Base-by-base conservation (phyloP, 495 filamentous ascomycete species). In the Hypomontagnella monticulosa region DNA sequence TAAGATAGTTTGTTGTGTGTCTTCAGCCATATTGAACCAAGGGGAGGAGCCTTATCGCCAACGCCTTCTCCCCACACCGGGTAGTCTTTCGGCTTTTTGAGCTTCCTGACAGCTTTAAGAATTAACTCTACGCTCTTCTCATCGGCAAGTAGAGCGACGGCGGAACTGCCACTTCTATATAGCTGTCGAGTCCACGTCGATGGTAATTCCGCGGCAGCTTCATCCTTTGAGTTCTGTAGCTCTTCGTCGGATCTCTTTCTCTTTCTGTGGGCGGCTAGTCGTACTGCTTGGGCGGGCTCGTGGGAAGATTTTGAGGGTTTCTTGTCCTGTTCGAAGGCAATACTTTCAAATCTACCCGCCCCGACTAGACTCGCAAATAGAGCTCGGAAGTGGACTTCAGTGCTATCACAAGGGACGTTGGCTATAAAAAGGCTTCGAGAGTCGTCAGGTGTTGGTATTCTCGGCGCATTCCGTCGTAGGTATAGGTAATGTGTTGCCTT, bases 331-430 rank as follows among this genome's bases (percentile, higher is more conserved):
- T 91, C 89, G 70, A 97, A 96, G 0, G 85, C 77, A 3, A 92
- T 88, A 46, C 77, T 80, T 76, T 96, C 92, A 36, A 99, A 87
- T 41, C 88, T 83, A 20, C 89, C 90, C 4, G 86, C 86, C 30
- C 91, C 88, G 20, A 95, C 81, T 40, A 92, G 82, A 0, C 79
- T 79, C 0, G 84, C 77, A 66, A 97, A 92, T 0, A 99, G 78
- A 55, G 84, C 80, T 36, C 91, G 88, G 14, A 98, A 77, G 69
- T 95, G 91, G 0, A 77, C 69, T 47, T 90, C 87, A 34, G 91
- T 96, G 55, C 90, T 87, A 75, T 97, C 94, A 66, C 93, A 80
- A 33, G 95, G 96, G 4, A 94, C 72, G 72, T 99, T 98, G 61
- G 93, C 88, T 18, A 93, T 70, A 78, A 97, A 99, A 19, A 99